Base-by-base conservation (phyloP, 129 eudicot species). In the Flaveria ramosissima region DNA sequence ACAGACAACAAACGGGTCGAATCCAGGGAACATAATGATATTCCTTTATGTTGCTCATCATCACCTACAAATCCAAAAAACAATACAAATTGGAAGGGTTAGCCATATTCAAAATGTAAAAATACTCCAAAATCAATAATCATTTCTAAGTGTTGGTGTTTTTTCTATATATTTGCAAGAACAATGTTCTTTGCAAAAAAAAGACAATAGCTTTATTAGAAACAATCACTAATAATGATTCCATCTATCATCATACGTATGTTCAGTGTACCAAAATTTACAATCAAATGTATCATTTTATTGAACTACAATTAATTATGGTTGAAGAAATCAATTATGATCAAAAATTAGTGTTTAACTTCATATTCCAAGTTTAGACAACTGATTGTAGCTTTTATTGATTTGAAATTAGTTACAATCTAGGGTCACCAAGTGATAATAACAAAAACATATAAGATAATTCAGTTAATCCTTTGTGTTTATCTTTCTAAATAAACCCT, bases 1-100 rank as follows among this genome's bases (percentile, higher is more conserved):
- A 72, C 68, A 9, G 85, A 82, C 32, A 86, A 78, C 79, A 84
- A 63, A 65, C 71, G 74, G 79, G 76, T 83, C 13, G 84, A 72
- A 90, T 90, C 85, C 82, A 73, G 81, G 23, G 88, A 87, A 59
- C 85, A 85, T 12, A 84, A 50, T 20, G 89, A 83, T 41, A 85
- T 77, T n/a, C 87, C 83, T 11, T 51, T 57, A 69, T 57, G 78
- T 71, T 77, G 78, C 47, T 82, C 94, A 83, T 82, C 87, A 71
- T 86, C 92, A 27, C 96, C 96, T 93, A 77, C 61, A 83, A 83
- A 47, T 21, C 68, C 78, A 84, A 77, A 10, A 61, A 59, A 24
- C 17, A 61, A 0, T 27, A 61, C 1, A 24, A 3, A 23, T 26
- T 26, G 1, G 1, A 61, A 61, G 42, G n/a, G 26, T 21, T 15